These are phyloP conservation scores for Pseudogymnoascus sp. DNA, from an alignment of 2,329 filamentous ascomycete genomes.

Conservation along the genomic window DNA sequence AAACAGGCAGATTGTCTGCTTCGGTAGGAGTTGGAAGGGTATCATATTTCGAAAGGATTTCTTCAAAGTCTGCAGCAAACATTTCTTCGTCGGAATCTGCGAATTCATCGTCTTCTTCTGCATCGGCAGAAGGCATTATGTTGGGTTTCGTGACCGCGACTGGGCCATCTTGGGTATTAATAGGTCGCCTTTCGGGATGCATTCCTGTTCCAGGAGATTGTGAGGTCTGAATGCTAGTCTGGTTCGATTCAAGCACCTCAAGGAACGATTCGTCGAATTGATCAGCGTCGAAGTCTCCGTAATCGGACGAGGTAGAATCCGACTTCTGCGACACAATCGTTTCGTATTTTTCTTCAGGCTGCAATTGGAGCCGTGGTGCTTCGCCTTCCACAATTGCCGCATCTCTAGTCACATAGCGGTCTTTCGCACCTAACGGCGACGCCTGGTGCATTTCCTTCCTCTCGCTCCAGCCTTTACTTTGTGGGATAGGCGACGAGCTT, in stretches of 20 bases:
- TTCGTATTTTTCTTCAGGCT: background rate
- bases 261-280: constrained; percentile 33
- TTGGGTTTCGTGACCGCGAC: background rate
- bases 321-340: background rate
- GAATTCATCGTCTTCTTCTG: constrained; percentile 45
- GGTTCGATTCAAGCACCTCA: constrained; percentile 42
- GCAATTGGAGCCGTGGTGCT: constrained; percentile 2
- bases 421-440: constrained; percentile 14
- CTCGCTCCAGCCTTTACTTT: background rate
- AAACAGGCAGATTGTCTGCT: constrained; percentile 10
- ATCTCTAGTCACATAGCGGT: constrained; percentile 40
- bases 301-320: constrained; percentile 21
- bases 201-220: constrained; percentile 7
- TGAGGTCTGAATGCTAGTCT: constrained; percentile 18
- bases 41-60: constrained; percentile 48
- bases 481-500: constrained; percentile 33
- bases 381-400: constrained; percentile 26
- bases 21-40: constrained; percentile 22
- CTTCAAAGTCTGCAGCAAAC: constrained; percentile 49
- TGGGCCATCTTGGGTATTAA: background rate
- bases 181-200: background rate
- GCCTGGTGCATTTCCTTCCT: constrained; percentile 2
- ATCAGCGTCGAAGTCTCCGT: constrained; percentile 46
- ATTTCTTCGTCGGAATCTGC: constrained; percentile 58
- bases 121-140: background rate